A percentile compares a stretch with the other conserved stretches of the same genome.
phyloP scores from a whole-genome alignment of 2,329 filamentous ascomycete genomes.

The Colletotrichum orbiculare region DNA sequence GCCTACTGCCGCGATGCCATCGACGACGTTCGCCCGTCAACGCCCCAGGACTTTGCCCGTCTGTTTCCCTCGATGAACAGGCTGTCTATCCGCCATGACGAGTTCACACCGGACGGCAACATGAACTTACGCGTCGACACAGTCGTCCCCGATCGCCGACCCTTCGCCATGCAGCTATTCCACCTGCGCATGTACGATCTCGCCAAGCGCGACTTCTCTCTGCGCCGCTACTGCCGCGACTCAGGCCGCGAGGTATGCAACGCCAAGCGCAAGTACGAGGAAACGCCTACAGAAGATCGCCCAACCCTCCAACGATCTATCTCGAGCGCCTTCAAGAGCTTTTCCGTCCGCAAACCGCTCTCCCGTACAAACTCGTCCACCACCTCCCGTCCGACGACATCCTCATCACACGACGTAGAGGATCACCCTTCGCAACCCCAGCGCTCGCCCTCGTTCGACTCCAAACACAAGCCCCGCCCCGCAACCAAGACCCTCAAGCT shows the following conservation, averaged over 20 bases:
- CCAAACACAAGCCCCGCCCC: slow-evolving; percentile 49
- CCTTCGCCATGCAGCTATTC: slow-evolving; percentile 81
- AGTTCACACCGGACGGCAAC: slow-evolving; percentile 90
- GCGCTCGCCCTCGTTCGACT: slow-evolving; percentile 46
- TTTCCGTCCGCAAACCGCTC: slow-evolving; percentile 51
- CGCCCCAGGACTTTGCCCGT: slow-evolving; percentile 82
- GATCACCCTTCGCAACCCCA: slow-evolving; percentile 45
- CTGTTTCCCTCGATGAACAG: slow-evolving; percentile 88
- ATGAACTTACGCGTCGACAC: slow-evolving; percentile 96
- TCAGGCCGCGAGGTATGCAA: slow-evolving; percentile 94
- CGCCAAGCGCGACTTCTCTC: slow-evolving; percentile 85
- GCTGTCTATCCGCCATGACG: slow-evolving; percentile 87
- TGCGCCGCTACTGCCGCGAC: slow-evolving; percentile 90
- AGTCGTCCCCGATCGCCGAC: slow-evolving; percentile 72
- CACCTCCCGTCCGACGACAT: slow-evolving; percentile 49
- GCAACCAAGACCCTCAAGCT: slow-evolving; percentile 85
- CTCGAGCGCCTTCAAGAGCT: slow-evolving; percentile 60
- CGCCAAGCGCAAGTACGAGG: slow-evolving; percentile 76
- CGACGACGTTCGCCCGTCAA: slow-evolving; percentile 78
- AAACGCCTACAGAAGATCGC: slow-evolving; percentile 56
- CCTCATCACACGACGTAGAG: slow-evolving; percentile 47
- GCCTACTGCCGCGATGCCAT: slow-evolving; percentile 71
- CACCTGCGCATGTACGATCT: slow-evolving; percentile 96
- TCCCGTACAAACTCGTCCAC: slow-evolving; percentile 48
- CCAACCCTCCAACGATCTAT: slow-evolving; percentile 59